A percentile compares a stretch with the other conserved stretches of the same genome.
phyloP scores from a whole-genome alignment of 2,329 filamentous ascomycete genomes.

The Pseudogymnoascus sp. region DNA sequence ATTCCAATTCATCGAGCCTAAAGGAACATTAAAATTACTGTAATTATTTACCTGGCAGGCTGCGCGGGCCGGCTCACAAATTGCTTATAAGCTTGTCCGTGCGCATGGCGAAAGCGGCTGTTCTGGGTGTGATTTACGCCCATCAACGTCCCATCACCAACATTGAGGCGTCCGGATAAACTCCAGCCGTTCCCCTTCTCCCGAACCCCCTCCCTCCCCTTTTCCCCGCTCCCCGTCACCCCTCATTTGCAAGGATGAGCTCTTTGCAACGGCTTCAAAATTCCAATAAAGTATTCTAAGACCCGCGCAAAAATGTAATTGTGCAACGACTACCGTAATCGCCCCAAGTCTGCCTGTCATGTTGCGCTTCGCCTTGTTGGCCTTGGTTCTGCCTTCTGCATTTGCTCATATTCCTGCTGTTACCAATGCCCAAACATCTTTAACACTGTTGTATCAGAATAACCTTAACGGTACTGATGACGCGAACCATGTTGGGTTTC shows the following conservation, averaged over 20 bases:
- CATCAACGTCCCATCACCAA: neutral
- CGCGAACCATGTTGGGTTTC: conserved; percentile 43
- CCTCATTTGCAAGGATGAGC: neutral
- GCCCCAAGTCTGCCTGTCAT: neutral
- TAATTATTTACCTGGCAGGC: neutral
- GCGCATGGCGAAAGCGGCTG: neutral
- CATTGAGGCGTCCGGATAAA: neutral
- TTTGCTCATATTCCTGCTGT: neutral
- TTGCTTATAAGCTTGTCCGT: neutral
- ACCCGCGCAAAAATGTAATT: neutral
- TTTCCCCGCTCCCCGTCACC: neutral
- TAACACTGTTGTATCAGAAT: conserved; percentile 47
- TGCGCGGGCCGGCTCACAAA: neutral
- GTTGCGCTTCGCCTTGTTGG: neutral
- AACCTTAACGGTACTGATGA: conserved; percentile 48
- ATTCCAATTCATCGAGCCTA: neutral
- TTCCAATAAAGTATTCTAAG: neutral
- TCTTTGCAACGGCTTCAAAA: neutral
- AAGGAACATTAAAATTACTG: neutral
- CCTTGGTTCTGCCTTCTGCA: neutral
- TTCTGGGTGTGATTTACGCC: neutral
- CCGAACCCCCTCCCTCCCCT: neutral
- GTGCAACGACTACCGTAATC: neutral
- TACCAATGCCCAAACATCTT: conserved; percentile 35
- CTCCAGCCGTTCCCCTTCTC: neutral